A percentile compares a stretch with the other conserved stretches of the same genome.
Evolutionary conservation across 1,284 basidiomycete species (phyloP).

Genomic region (Ganoderma boninense): DNA sequence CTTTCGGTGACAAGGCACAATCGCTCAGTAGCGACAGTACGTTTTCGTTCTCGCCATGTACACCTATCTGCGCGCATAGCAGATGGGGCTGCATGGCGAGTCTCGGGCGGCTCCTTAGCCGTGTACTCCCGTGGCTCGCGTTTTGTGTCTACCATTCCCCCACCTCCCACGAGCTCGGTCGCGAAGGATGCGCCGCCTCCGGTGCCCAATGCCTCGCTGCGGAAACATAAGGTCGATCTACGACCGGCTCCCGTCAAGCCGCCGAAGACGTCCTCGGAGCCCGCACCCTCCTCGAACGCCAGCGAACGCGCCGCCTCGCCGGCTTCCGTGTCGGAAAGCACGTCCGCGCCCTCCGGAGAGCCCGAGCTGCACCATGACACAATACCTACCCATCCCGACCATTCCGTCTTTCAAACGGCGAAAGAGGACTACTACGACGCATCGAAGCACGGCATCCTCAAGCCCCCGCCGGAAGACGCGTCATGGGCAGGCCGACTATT

Average conservation of each 20-base stretch:
- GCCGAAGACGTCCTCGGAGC: constrained; percentile 34
- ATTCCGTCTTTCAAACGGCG: constrained; percentile 52
- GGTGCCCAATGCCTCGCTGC: constrained; percentile 31
- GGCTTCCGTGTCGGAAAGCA: neutral
- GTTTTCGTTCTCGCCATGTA: constrained; percentile 24
- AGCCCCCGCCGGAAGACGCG: constrained; percentile 68
- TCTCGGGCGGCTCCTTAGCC: constrained; percentile 12
- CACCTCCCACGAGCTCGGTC: constrained; percentile 40
- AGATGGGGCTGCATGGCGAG: constrained; percentile 19
- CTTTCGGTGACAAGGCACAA: constrained; percentile 31
- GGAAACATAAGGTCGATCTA: constrained; percentile 68
- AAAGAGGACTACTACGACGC: constrained; percentile 73
- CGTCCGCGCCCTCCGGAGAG: neutral
- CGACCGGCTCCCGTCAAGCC: constrained; percentile 71
- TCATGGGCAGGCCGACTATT: constrained; percentile 60
- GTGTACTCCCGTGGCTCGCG: constrained; percentile 21
- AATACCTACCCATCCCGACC: neutral
- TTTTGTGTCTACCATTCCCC: constrained; percentile 33
- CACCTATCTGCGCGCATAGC: constrained; percentile 11
- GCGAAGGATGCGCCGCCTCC: constrained; percentile 28
- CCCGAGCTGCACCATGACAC: neutral
- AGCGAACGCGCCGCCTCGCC: constrained; percentile 4
- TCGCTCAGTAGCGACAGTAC: constrained; percentile 17
- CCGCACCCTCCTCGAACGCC: constrained; percentile 15
- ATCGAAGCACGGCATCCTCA: constrained; percentile 69